Conservation (phyloP, 805 yeast genomes). For the Dipodascopsis tothii region DNA sequence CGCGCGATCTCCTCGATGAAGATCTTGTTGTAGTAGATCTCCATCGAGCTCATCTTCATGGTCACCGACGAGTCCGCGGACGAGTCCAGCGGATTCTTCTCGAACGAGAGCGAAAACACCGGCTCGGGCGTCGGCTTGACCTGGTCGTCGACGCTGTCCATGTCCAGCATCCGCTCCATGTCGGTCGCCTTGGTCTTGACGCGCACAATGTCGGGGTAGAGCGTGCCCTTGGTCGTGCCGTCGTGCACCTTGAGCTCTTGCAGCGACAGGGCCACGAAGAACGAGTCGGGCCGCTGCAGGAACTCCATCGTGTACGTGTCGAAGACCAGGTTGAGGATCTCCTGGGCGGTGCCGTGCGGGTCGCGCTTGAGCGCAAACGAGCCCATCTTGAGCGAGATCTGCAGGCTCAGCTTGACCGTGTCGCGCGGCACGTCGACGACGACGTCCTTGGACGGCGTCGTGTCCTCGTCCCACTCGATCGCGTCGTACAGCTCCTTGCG, state of each 20-base stretch:
- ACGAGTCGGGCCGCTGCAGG: constrained; percentile 72
- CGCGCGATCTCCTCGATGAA: constrained; percentile 65
- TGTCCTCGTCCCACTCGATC: constrained; percentile 77
- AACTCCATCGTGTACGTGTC: constrained; percentile 73
- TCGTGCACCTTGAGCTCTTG: constrained; percentile 82
- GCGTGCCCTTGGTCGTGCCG: constrained; percentile 58
- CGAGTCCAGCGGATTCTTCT: constrained; percentile 76
- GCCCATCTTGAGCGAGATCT: constrained; percentile 66
- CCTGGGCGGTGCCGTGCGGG: constrained; percentile 34
- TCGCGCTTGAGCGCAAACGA: constrained; percentile 53
- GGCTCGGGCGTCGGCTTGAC: constrained; percentile 37
- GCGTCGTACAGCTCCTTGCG: constrained; percentile 85
- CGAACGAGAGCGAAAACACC: constrained; percentile 74
- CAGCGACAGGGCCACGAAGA: constrained; percentile 60
- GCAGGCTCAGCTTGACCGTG: constrained; percentile 56
- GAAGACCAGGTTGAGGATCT: constrained; percentile 69
- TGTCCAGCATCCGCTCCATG: background rate
- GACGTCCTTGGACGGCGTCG: constrained; percentile 33
- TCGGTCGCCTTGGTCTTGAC: constrained; percentile 46
- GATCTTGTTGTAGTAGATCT: constrained; percentile 79
- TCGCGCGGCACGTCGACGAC: constrained; percentile 62
- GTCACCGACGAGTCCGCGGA: constrained; percentile 72
- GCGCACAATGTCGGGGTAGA: constrained; percentile 83
- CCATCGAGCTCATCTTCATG: constrained; percentile 75
- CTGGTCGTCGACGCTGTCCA: constrained; percentile 1